Base-by-base conservation (phyloP, 345 rosid genomes). In the Lumnitzera littorea region DNA sequence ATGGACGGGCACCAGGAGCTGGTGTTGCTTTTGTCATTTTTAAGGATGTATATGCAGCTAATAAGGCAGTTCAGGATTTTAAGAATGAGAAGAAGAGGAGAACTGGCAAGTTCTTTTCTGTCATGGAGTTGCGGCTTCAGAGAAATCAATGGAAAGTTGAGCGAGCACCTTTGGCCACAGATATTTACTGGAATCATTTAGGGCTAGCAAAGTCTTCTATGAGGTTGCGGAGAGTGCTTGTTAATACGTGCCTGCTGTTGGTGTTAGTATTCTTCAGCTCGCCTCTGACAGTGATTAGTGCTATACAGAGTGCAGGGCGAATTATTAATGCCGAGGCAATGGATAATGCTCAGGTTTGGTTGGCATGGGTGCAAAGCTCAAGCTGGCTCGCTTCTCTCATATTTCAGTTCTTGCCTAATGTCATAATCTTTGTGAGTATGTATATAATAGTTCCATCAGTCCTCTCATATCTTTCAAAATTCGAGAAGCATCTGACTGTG, bases 141-240 rank as follows among this genome's bases (percentile, higher is more conserved):
- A 88, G 96, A 78, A 94, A 90, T 77, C 96, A 88, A 56, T 94
- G 99, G 99, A 94, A 84, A 81, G 97, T 94, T 5, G 97, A 90
- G 52, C 80, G 97, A 75, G 97, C 99, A 11, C 97, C 97, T 0
- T 72, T 90, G 72, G 97, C 99, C 15, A 76, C 97, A 16, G 99
- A 94, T 69, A 94, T 94, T 50, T 90, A 94, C 68, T 90, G 99
- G 99, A 94, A 88, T 60, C 84, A 94, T 84, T 70, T 94, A 80
- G 99, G 99, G 49, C 67, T 84, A 24, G 80, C 99, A 31, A 90
- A 90, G 69, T 58, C 83, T 46, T 91, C 96, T 2, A 66, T 86
- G 63, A 84, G 72, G 50, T 56, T 84, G 29, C 71, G 92, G 62
- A 83, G 97, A 65, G 84, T 88, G 67, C 68, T 84, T 75, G 97